These are phyloP conservation scores for Plantago ovata DNA, from an alignment of 257 asterid species.

Conservation along the genomic window DNA sequence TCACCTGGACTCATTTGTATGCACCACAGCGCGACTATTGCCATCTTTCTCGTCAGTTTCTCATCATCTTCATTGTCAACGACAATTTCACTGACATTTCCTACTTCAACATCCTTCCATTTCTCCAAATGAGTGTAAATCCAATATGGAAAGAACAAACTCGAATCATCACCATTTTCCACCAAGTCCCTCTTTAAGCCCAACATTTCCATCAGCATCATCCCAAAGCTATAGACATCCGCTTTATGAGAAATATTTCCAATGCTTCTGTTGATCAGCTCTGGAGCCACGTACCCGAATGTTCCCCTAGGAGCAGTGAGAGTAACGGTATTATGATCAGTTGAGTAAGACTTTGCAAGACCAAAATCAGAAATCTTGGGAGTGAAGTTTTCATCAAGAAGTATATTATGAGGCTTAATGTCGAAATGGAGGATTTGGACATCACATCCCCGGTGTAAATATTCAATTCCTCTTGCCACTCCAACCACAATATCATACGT, in stretches of 20 bases:
- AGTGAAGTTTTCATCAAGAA: slow-evolving; percentile 22
- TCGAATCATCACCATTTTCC: slow-evolving; percentile 5
- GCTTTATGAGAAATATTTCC: slow-evolving; percentile 22
- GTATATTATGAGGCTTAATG: slow-evolving; percentile 32
- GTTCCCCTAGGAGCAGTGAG: slow-evolving; percentile 29
- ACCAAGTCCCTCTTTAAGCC: slow-evolving; percentile 17
- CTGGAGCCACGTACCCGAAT: slow-evolving; percentile 32
- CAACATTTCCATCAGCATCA: slow-evolving; percentile 24
- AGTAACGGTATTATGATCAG: slow-evolving; percentile 6
- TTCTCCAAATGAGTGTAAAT: slow-evolving; percentile 19
- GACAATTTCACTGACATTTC: neutral
- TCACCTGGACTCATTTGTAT: slow-evolving; percentile 24
- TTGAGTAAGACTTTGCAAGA: slow-evolving; percentile 25
- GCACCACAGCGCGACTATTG: slow-evolving; percentile 28
- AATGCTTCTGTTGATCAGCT: slow-evolving; percentile 24
- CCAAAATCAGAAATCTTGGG: slow-evolving; percentile 32
- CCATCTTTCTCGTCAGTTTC: slow-evolving; percentile 10
- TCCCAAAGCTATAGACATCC: slow-evolving; percentile 28
- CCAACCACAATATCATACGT: slow-evolving; percentile 29
- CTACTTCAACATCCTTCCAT: slow-evolving; percentile 21
- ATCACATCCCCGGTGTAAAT: slow-evolving; percentile 26
- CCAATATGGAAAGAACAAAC: slow-evolving; percentile 26
- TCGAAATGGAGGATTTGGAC: slow-evolving; percentile 28
- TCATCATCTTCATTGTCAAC: neutral
- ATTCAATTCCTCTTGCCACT: slow-evolving; percentile 29